Evolutionary conservation across 2,329 filamentous ascomycete genomes (phyloP).

Genomic region (Colletotrichum noveboracense): DNA sequence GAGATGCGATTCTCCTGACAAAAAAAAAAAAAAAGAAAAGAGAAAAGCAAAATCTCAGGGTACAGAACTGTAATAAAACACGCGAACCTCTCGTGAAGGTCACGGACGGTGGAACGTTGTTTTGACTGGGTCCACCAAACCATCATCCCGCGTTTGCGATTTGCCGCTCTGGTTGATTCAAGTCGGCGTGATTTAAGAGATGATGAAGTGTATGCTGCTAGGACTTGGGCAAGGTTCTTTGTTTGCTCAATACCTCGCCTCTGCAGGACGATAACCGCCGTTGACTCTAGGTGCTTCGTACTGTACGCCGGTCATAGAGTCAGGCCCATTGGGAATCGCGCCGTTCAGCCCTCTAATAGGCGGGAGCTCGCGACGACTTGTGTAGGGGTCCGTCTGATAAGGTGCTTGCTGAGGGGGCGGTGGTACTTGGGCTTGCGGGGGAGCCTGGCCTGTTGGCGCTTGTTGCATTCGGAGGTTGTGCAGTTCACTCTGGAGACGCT

Average conservation of each 20-base stretch:
- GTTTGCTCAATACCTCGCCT: constrained; percentile 33
- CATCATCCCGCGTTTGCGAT: neutral
- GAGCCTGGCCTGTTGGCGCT: constrained; percentile 27
- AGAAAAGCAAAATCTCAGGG: neutral
- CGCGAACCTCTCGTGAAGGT: neutral
- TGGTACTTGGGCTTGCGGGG: constrained; percentile 2
- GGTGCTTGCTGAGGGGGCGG: constrained; percentile 29
- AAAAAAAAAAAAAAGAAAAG: neutral
- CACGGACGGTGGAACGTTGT: neutral
- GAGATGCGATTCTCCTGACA: neutral
- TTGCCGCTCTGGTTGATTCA: neutral
- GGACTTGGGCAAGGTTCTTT: neutral
- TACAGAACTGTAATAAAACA: constrained; percentile 18
- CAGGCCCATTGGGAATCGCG: constrained; percentile 49
- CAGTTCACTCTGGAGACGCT: constrained; percentile 47
- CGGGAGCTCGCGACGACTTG: constrained; percentile 56
- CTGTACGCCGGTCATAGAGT: constrained; percentile 71
- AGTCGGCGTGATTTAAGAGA: neutral
- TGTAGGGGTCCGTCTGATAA: constrained; percentile 34
- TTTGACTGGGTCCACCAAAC: neutral
- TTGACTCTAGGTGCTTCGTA: constrained; percentile 58
- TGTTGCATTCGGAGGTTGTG: constrained; percentile 27
- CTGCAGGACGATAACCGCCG: constrained; percentile 48
- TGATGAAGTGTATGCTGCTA: neutral
- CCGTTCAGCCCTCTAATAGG: constrained; percentile 59